Conservation (phyloP, 2,329 filamentous ascomycete species). For the Aspergillus aculeatus region DNA sequence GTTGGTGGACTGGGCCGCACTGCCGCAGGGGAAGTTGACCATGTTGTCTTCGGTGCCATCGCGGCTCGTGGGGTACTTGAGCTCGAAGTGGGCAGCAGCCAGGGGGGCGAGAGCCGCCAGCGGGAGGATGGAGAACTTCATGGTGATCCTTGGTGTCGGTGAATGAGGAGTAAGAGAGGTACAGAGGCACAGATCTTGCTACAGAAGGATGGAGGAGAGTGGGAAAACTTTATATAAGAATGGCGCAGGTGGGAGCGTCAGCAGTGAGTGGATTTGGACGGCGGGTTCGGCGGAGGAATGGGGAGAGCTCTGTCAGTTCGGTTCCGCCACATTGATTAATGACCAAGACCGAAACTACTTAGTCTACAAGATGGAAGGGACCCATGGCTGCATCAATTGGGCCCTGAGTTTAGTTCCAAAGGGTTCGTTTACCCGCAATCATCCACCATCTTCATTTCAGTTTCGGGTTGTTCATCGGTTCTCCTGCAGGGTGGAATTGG, state of each 20-base stretch:
- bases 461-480: too few species aligned
- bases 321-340: not conserved
- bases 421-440: not conserved
- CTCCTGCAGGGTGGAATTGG: not conserved
- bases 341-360: not conserved
- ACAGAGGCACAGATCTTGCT: not conserved
- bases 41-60: constrained; percentile 51
- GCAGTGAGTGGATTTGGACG: not conserved
- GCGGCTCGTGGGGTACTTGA: constrained; percentile 53
- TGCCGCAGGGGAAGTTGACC: constrained; percentile 51
- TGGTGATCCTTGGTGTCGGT: constrained; percentile 11
- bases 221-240: not conserved
- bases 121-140: constrained; percentile 36
- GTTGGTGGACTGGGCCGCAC: constrained; percentile 44
- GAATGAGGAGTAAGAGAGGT: not conserved
- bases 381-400: not conserved
- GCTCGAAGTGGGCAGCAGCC: constrained; percentile 55
- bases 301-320: not conserved
- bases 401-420: not conserved
- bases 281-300: not conserved
- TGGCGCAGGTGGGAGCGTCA: not conserved
- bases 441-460: too few species aligned
- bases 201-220: not conserved
- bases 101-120: constrained; percentile 46
- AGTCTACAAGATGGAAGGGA: not conserved